phyloP scores from a whole-genome alignment of 345 rosid species.

The Populus ilicifolia region DNA sequence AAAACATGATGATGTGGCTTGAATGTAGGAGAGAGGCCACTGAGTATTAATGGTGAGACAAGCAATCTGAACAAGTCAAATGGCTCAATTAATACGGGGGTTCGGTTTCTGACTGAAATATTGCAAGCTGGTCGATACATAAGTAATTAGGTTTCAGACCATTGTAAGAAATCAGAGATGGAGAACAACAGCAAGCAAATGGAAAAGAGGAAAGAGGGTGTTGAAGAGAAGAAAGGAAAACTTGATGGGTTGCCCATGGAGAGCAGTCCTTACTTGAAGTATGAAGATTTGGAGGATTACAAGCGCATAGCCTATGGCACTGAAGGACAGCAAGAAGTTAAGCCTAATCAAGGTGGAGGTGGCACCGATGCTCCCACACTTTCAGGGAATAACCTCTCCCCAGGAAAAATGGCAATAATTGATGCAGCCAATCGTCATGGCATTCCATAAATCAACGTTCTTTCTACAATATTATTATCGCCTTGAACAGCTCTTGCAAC shows the following conservation, averaged over 20 bases:
- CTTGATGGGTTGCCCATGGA: slow-evolving; percentile 40
- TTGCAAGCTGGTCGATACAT: background rate
- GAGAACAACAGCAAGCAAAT: slow-evolving; percentile 1
- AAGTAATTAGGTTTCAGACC: background rate
- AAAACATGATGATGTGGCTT: background rate
- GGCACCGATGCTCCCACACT: slow-evolving; percentile 53
- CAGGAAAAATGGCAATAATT: background rate
- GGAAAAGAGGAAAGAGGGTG: background rate
- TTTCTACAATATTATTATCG: too few relatives aligned
- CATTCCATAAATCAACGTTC: too few relatives aligned
- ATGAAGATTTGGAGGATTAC: slow-evolving; percentile 43
- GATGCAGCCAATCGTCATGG: background rate
- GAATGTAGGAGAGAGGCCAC: background rate
- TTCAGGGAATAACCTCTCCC: slow-evolving; percentile 26
- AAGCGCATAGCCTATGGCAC: slow-evolving; percentile 44
- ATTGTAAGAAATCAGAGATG: background rate
- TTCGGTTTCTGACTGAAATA: slow-evolving; percentile 2
- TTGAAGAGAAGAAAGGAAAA: slow-evolving; percentile 1
- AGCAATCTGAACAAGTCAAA: slow-evolving; percentile 1
- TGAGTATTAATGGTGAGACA: background rate
- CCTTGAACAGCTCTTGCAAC: too few relatives aligned
- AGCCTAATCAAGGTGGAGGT: slow-evolving; percentile 39
- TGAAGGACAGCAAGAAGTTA: slow-evolving; percentile 45
- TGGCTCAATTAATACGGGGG: background rate
- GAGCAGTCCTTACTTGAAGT: slow-evolving; percentile 45